Evolutionary conservation across 805 yeast species (phyloP), one percentile per base, ranked within the genome.

Genomic region (Cyberlindnera veronae): DNA sequence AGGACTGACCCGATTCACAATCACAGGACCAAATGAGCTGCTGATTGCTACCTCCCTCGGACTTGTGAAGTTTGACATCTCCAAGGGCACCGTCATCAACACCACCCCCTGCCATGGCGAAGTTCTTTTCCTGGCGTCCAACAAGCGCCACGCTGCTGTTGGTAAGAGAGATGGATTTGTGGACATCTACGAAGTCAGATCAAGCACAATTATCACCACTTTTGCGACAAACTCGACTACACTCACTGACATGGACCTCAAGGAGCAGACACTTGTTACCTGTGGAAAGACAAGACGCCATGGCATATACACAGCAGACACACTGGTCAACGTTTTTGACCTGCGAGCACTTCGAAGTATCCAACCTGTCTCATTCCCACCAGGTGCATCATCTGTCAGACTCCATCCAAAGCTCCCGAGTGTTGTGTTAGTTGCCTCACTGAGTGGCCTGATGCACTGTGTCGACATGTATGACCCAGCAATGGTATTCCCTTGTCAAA

Each of bases 391-490:
- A 9, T 84, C 75, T 57, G 93, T 84, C 1, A 72, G 84, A 35
- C 70, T 91, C 46, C 97, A 91, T 63, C 97, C 98, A 6, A 83
- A 84, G 45, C 58, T 89, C 36, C 84, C 96, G 6, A 84, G 85
- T 28, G 79, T 84, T 26, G 76, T 88, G 32, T 60, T 88, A 5
- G 79, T 86, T 7, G 83, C 87, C 0, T 84, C 96, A 0, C 71
- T 71, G 16, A 62, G 76, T 17, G 98, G 98, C 14, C 91, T 88
- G 44, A 67, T 93, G 42, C 95, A 89, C 55, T 82, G 89, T 49
- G 74, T 88, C 19, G 97, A 93, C 60, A 74, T 85, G 52, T 79
- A 77, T 45, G 86, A 87, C 58, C 95, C 91, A n/a, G 68, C 82
- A 10, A 74, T 70, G 38, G 75, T 81, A 24, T 71, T 67, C 36